Conservation (phyloP, 1,284 basidiomycete species). For the Tilletia caries region DNA sequence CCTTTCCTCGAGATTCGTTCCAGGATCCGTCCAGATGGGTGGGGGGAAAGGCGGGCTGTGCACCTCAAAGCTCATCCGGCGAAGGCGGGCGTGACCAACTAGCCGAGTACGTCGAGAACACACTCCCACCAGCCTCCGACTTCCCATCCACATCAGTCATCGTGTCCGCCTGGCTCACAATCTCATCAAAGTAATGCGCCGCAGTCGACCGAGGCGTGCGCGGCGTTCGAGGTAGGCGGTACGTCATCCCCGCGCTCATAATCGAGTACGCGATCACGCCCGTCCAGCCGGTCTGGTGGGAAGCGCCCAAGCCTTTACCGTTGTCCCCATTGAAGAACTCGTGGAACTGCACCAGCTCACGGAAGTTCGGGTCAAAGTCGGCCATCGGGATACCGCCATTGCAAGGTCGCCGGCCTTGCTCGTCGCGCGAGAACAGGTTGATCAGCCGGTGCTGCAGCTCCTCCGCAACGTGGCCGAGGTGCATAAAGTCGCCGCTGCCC, state of each 20-base stretch:
- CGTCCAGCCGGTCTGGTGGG: conserved; percentile 94
- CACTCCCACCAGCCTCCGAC: conserved; percentile 32
- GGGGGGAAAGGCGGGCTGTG: background rate
- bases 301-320: conserved; percentile 82
- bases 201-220: conserved; percentile 80
- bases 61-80: conserved; percentile 40
- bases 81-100: conserved; percentile 42
- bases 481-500: conserved; percentile 89
- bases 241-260: conserved; percentile 65
- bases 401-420: conserved; percentile 76
- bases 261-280: conserved; percentile 41
- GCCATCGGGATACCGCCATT: conserved; percentile 86
- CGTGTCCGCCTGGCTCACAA: conserved; percentile 33
- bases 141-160: conserved; percentile 27
- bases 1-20: no score
- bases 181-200: conserved; percentile 74
- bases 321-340: conserved; percentile 96
- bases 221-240: conserved; percentile 44
- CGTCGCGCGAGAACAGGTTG: conserved; percentile 88
- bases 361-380: conserved; percentile 90
- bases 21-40: no score
- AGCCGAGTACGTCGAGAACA: conserved; percentile 26
- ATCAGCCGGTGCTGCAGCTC: conserved; percentile 97
- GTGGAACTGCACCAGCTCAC: conserved; percentile 92
- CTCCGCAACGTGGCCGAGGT: conserved; percentile 84